Conservation (phyloP, 129 eudicot genomes). For the Centrapalus pauciflorus region DNA sequence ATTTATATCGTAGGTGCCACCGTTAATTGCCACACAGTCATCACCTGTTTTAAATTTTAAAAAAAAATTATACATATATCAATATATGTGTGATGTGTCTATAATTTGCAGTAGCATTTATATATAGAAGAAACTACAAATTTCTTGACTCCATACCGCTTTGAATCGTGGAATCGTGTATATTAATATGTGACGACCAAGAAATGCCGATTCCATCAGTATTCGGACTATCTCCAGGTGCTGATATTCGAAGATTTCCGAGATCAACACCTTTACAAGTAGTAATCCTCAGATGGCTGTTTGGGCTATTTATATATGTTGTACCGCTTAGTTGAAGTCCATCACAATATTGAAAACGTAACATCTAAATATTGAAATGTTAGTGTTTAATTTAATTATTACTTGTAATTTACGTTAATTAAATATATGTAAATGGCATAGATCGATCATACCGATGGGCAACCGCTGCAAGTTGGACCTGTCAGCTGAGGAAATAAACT, state of each 20-base stretch:
- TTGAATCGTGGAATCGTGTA: conserved; percentile 17
- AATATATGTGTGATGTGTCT: neutral
- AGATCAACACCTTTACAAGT: conserved; percentile 9
- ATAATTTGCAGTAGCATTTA: too few relatives aligned
- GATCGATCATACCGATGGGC: conserved; percentile 19
- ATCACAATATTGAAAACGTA: conserved; percentile 13
- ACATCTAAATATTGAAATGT: conserved; percentile 1
- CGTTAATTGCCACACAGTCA: conserved; percentile 25
- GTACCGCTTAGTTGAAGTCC: conserved; percentile 18
- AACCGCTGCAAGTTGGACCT: conserved; percentile 13
- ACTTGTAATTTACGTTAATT: neutral
- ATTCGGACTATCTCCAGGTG: conserved; percentile 22
- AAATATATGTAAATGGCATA: neutral
- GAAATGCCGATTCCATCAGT: conserved; percentile 31
- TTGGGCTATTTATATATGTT: conserved; percentile 25
- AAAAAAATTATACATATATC: neutral
- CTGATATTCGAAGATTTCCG: conserved; percentile 18
- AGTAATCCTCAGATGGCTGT: conserved; percentile 2
- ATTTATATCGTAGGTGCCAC: conserved; percentile 21
- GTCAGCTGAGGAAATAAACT: neutral
- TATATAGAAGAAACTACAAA: too few relatives aligned
- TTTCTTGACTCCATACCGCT: neutral
- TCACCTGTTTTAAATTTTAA: conserved; percentile 15
- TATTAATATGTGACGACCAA: conserved; percentile 13
- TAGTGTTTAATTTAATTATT: neutral